These are phyloP conservation scores for Chlamydomonas reinhardtii DNA, from an alignment of 163 green algal genomes.

Conservation along the genomic window DNA sequence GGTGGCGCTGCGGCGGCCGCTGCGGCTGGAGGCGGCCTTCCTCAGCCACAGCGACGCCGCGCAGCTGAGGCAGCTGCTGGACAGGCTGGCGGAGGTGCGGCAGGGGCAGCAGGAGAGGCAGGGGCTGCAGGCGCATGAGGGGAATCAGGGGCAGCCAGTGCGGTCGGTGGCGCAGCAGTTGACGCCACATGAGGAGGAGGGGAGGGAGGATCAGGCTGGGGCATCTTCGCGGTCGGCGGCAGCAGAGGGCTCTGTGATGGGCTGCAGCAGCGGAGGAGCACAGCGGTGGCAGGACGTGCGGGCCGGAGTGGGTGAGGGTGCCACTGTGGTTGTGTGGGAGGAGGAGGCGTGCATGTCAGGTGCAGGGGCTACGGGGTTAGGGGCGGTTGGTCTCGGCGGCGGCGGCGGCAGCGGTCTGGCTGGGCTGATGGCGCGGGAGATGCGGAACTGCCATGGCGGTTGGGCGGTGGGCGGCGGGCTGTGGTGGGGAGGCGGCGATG, in stretches of 20 bases:
- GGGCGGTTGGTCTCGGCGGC: neutral
- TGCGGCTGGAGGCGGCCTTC: conserved; percentile 14
- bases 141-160: too few relatives aligned
- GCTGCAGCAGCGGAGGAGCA: too few relatives aligned
- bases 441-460: neutral
- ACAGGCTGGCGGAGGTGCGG: too few relatives aligned
- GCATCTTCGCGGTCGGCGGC: too few relatives aligned
- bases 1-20: conserved; percentile 26
- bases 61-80: neutral
- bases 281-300: too few relatives aligned
- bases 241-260: too few relatives aligned
- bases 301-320: neutral
- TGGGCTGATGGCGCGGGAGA: neutral
- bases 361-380: neutral
- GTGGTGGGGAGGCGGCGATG: neutral
- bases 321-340: neutral
- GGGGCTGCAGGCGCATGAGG: too few relatives aligned
- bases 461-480: neutral
- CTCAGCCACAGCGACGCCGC: neutral
- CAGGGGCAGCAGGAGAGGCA: neutral
- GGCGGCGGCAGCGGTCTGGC: neutral
- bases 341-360: neutral
- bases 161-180: too few relatives aligned
- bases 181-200: too few relatives aligned
- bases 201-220: too few relatives aligned